A percentile compares a stretch with the other conserved stretches of the same genome.
phyloP scores from a whole-genome alignment of 2,329 filamentous ascomycete species.

The Penicillium oxalicum region DNA sequence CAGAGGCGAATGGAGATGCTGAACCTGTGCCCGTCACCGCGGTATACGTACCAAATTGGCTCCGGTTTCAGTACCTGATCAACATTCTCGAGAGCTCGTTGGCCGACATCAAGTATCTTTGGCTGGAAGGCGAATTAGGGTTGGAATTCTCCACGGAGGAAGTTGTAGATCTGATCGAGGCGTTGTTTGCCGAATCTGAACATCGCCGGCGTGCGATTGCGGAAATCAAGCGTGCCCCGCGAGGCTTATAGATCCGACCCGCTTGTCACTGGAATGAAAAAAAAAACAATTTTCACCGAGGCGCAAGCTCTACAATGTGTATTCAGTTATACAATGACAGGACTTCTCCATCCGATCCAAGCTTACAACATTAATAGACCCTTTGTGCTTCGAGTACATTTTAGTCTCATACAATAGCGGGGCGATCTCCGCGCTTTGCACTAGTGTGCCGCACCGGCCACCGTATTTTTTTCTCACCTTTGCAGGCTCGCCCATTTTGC shows the following conservation, averaged over 20 bases:
- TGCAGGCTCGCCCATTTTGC: conserved; percentile 25
- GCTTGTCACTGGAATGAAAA: not conserved
- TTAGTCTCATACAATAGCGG: conserved; percentile 1
- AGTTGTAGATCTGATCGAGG: conserved; percentile 58
- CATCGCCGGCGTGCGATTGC: conserved; percentile 53
- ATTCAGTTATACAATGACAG: no score
- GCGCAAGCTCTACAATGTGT: no score
- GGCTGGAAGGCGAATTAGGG: conserved; percentile 58
- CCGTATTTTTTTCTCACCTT: conserved; percentile 38
- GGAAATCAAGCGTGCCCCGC: conserved; percentile 45
- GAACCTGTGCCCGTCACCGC: conserved; percentile 49
- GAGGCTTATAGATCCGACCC: conserved; percentile 3
- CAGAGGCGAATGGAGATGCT: conserved; percentile 31
- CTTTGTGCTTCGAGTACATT: not conserved
- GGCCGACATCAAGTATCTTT: conserved; percentile 60
- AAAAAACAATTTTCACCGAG: not conserved
- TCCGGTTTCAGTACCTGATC: conserved; percentile 59
- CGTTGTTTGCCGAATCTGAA: conserved; percentile 58
- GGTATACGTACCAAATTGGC: conserved; percentile 58
- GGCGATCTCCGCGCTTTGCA: conserved; percentile 32
- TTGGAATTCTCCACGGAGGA: conserved; percentile 58
- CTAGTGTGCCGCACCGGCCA: conserved; percentile 35
- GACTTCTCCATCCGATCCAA: no score
- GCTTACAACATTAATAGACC: no score
- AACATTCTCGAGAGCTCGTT: conserved; percentile 59